Conservation (phyloP, 176 grass and related monocot genomes). For the Cocos nucifera region DNA sequence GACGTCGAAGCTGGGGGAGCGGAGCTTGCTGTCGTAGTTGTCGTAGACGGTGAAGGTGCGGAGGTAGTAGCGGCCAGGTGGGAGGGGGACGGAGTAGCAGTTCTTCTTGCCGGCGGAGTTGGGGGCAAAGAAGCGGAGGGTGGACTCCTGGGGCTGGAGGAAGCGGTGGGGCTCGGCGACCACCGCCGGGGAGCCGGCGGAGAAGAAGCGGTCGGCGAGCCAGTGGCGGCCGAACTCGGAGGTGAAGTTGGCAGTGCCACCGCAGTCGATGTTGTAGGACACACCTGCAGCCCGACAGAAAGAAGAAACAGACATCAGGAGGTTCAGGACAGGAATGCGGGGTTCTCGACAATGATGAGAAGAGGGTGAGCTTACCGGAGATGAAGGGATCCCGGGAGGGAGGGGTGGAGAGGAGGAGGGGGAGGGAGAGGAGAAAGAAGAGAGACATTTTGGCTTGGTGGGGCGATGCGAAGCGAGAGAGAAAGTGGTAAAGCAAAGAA, state of each 20-base stretch:
- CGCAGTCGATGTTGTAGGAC: constrained; percentile 98
- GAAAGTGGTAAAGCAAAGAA: constrained; percentile 27
- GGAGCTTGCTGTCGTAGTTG: constrained; percentile 91
- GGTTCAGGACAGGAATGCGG: neutral
- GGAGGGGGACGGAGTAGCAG: constrained; percentile 79
- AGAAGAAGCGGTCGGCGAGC: constrained; percentile 84
- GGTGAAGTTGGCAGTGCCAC: constrained; percentile 70
- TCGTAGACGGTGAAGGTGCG: constrained; percentile 96
- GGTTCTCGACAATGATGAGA: neutral
- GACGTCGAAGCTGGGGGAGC: constrained; percentile 83
- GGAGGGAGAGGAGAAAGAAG: constrained; percentile 23
- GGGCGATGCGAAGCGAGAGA: constrained; percentile 18
- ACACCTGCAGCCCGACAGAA: constrained; percentile 28
- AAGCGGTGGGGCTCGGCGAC: constrained; percentile 92
- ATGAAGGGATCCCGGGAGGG: constrained; percentile 61
- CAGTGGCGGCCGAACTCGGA: constrained; percentile 64
- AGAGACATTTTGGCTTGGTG: constrained; percentile 31
- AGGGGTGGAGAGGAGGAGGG: constrained; percentile 21
- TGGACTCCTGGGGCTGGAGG: constrained; percentile 68
- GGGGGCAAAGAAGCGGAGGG: constrained; percentile 91
- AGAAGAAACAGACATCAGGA: neutral
- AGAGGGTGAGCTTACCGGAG: constrained; percentile 41
- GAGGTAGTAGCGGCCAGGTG: constrained; percentile 81
- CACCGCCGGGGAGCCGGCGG: constrained; percentile 41
- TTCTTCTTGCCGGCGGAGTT: constrained; percentile 70